Evolutionary conservation across 257 asterid genomes (phyloP).

Genomic region (Echites panduratus): DNA sequence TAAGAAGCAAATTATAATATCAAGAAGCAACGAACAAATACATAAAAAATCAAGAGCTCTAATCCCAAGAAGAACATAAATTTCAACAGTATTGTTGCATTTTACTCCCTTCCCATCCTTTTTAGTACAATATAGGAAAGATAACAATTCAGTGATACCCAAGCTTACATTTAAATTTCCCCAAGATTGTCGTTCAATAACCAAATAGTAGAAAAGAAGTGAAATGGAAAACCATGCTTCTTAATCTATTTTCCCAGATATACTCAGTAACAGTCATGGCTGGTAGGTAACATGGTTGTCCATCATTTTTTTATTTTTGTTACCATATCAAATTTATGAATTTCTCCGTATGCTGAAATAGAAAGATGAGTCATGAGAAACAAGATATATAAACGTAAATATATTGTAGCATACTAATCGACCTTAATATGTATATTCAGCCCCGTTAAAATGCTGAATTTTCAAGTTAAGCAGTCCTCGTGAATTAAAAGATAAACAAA

Average conservation of each 20-base stretch:
- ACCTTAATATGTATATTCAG: background rate
- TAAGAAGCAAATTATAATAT: constrained; percentile 9
- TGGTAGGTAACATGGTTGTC: background rate
- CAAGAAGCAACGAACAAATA: background rate
- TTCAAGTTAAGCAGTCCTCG: background rate
- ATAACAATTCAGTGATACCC: background rate
- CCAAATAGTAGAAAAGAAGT: background rate
- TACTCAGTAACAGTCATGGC: background rate
- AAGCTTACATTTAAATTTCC: background rate
- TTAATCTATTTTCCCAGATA: background rate
- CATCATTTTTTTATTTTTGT: background rate
- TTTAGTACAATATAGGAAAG: background rate
- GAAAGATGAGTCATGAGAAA: background rate
- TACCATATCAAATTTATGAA: background rate
- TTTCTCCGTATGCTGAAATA: background rate
- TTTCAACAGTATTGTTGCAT: background rate
- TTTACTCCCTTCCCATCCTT: background rate
- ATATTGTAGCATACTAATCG: background rate
- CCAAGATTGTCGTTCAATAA: background rate
- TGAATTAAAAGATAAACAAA: background rate
- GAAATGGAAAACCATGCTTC: background rate
- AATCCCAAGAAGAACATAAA: background rate
- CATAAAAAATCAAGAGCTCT: background rate
- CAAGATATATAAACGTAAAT: background rate
- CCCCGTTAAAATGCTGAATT: background rate